Base-by-base conservation (phyloP, 176 grass and related monocot species). In the Cenchrus americanus region DNA sequence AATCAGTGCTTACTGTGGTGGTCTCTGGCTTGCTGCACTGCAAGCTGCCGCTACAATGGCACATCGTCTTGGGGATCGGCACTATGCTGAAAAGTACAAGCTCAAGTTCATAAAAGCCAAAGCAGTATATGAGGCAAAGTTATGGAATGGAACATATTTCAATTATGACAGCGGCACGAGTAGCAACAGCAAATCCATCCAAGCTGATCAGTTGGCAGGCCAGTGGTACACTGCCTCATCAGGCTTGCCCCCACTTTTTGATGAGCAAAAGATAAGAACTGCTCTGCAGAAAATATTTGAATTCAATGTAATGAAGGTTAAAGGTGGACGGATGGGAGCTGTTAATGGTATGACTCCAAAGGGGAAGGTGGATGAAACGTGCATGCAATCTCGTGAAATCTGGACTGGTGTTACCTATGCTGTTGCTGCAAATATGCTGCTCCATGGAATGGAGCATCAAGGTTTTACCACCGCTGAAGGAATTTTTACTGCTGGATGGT, bases 331-430 rank as follows among this genome's bases (percentile, higher is more conserved):
- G 48, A 87, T 99, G 91, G 96, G 96, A 44, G 91, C 93, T 67
- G 93, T 82, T 41, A 99, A 99, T 85, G 96, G 96, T 55, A 99
- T 99, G 93, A 96, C 90, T 57, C 96, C 93, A 7, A 84, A 77
- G 50, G 96, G 96, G 73, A 96, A 90, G 86, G 91, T 96, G 44
- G 96, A 96, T 59, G 91, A 91, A 48, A 94, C 88, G 52, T 94
- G 93, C 71, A 96, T 99, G 93, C 96, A 99, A 66, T 96, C 96
- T 49, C 91, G 96, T 68, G 96, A 99, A 90, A 96, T 99, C 85
- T 99, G 96, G 96, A 95, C 93, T 27, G 96, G 96, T 78, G 96
- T 99, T 65, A 99, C 96, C 18, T 99, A 96, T 63, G 87, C 87
- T 66, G 86, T 92, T 76, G 96, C 96, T 51, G 96, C 91, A 73